Percentiles rank a stretch among this genome's conserved stretches.
phyloP scores from a whole-genome alignment of 163 green algal genomes.

The Chlorella variabilis region DNA sequence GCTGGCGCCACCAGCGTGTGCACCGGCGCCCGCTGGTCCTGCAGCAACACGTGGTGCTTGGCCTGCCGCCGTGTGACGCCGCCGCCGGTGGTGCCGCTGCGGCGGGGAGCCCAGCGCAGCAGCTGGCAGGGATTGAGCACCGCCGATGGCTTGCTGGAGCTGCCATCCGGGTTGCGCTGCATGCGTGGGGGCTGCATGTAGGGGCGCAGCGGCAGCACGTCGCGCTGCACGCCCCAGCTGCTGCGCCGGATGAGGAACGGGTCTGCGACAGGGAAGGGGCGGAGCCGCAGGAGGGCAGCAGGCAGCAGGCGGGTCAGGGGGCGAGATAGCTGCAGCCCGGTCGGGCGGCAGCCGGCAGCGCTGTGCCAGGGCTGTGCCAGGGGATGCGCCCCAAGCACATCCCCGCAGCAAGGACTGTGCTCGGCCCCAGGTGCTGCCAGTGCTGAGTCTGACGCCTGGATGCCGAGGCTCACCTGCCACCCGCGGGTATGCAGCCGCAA shows the following conservation, averaged over 20 bases:
- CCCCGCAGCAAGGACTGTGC: too few species aligned
- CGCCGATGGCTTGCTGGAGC: neutral
- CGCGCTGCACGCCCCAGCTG: neutral
- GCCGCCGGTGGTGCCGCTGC: neutral
- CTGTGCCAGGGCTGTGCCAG: too few species aligned
- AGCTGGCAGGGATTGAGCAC: slow-evolving; percentile 4
- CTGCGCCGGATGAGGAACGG: neutral
- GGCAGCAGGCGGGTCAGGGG: neutral
- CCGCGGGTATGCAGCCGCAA: slow-evolving; percentile 37
- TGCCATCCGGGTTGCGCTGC: neutral
- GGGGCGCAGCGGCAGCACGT: slow-evolving; percentile 39
- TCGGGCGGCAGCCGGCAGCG: too few species aligned
- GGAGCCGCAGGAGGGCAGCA: neutral
- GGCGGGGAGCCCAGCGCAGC: neutral
- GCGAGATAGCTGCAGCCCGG: too few species aligned
- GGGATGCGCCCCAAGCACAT: too few species aligned
- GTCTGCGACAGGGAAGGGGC: neutral
- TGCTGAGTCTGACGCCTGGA: too few species aligned
- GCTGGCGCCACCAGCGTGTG: neutral
- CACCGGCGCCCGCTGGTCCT: neutral
- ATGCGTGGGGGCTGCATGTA: slow-evolving; percentile 38
- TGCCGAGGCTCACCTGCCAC: slow-evolving; percentile 11
- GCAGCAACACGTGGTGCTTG: neutral
- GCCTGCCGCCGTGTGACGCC: too few species aligned
- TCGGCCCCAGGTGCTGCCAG: too few species aligned